These are phyloP conservation scores for Pythium utonaiense DNA, from an alignment of 352 stramenopile genomes.

Conservation along the genomic window DNA sequence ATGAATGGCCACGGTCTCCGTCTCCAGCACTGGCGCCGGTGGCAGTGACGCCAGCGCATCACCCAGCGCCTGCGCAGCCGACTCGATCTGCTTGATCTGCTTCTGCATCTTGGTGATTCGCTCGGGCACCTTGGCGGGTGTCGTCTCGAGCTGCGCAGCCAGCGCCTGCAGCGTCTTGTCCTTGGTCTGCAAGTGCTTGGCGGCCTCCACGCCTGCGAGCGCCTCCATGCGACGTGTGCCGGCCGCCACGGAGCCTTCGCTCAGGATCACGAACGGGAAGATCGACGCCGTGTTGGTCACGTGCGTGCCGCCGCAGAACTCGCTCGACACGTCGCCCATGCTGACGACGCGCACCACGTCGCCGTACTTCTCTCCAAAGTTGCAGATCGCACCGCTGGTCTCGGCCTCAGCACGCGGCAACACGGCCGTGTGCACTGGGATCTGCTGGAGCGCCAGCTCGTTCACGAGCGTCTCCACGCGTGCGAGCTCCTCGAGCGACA, in stretches of 20 bases:
- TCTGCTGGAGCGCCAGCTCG: constrained; percentile 36
- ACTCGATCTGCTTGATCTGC: constrained; percentile 65
- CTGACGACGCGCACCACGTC: constrained; percentile 72
- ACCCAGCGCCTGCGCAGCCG: constrained; percentile 40
- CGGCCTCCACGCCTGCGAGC: constrained; percentile 45
- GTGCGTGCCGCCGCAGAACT: constrained; percentile 83
- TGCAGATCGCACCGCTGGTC: constrained; percentile 63
- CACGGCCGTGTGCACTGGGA: constrained; percentile 37
- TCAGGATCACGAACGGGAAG: constrained; percentile 74
- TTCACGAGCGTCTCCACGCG: constrained; percentile 60
- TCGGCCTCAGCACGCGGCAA: constrained; percentile 49
- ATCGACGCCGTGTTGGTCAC: constrained; percentile 39
- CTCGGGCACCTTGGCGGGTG: constrained; percentile 54
- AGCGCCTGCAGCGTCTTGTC: constrained; percentile 41
- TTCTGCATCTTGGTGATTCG: constrained; percentile 68
- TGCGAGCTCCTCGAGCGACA: constrained; percentile 59
- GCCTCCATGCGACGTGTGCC: constrained; percentile 75
- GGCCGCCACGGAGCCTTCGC: constrained; percentile 71
- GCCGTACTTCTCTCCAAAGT: constrained; percentile 85
- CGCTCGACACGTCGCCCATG: constrained; percentile 46
- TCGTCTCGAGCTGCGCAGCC: constrained; percentile 57
- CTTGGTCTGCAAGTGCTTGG: constrained; percentile 58
- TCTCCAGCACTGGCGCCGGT: constrained; percentile 28
- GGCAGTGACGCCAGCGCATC: constrained; percentile 47
- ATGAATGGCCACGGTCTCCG: constrained; percentile 24